Evolutionary conservation across 2,329 filamentous ascomycete species (phyloP), one percentile per base, ranked within the genome.

Genomic region (Lojkania enalia): DNA sequence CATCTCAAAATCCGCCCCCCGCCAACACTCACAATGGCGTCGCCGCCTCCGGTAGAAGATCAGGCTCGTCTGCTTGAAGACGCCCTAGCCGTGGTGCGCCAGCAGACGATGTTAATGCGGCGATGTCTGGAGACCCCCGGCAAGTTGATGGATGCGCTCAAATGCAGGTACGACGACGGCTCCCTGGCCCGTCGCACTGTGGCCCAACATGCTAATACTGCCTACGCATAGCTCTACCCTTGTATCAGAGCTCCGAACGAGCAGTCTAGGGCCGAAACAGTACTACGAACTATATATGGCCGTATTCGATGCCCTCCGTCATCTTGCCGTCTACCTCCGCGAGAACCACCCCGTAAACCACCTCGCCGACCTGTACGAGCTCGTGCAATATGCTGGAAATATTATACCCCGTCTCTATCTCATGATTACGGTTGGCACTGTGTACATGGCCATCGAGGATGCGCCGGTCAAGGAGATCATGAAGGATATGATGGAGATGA

Each of bases 401-500:
- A 97, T 99, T 57, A 86, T 99, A 47, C 94, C 94, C 18, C 85
- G 94, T 55, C 77, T 99, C 51, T 99, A 99, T 70, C 85, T 99
- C 48, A 99, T 99, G 95, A 94, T 99, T 64, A 99, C 95, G 0
- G 95, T 99, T 29, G 94, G 94, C 46, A 99, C 94, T 2, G 95
- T 96, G 37, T 99, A 99, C 77, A 99, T 99, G 94, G 86, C 89
- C 19, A 95, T 99, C 65, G 88, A 94, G 63, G 94, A 97, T 79
- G 94, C 95, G 46, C 94, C 94, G 0, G 94, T 99, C 58, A 99
- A 99, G 75, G 94, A 99, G 77, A 90, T 99, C 52, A 99, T 99
- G 94, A 99, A 99, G 74, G 94, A 99, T 71, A 99, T 99, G 94
- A 99, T 99, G 94, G 94, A 99, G 73, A 99, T 99, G 94, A 97